These are phyloP conservation scores for Viridothelium virens DNA, from an alignment of 495 filamentous ascomycete species.

Conservation along the genomic window DNA sequence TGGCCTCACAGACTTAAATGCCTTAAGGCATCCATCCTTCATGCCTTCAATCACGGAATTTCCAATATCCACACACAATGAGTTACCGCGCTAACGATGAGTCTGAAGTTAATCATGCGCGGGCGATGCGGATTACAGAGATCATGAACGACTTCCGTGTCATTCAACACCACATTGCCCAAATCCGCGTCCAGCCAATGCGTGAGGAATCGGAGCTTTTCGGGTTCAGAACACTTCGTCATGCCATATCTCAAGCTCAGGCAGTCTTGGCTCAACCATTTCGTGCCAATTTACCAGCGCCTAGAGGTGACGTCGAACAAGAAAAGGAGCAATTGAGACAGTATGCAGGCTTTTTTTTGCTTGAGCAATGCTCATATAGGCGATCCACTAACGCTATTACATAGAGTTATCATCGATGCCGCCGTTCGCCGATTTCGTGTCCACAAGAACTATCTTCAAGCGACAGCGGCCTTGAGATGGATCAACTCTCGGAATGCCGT, in stretches of 20 bases:
- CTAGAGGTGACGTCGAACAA: constrained; percentile 56
- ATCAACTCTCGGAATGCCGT: constrained; percentile 60
- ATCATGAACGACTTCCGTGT: constrained; percentile 78
- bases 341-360: constrained; percentile 40
- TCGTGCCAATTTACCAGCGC: constrained; percentile 43
- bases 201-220: constrained; percentile 68
- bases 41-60: not conserved
- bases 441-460: constrained; percentile 76
- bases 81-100: constrained; percentile 2
- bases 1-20: not conserved
- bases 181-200: constrained; percentile 51
- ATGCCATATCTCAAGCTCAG: constrained; percentile 68
- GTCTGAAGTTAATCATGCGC: constrained; percentile 69
- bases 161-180: constrained; percentile 71
- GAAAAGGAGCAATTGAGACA: constrained; percentile 67
- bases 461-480: constrained; percentile 72
- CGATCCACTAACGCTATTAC: not conserved
- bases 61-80: not conserved
- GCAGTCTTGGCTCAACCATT: constrained; percentile 64
- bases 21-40: not conserved
- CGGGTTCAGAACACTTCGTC: constrained; percentile 67
- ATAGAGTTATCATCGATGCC: constrained; percentile 69
- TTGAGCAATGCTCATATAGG: not conserved
- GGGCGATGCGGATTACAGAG: constrained; percentile 72
- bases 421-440: constrained; percentile 73